Conservation (phyloP, 768 basidiomycete genomes). For the Pleurotus giganteus region DNA sequence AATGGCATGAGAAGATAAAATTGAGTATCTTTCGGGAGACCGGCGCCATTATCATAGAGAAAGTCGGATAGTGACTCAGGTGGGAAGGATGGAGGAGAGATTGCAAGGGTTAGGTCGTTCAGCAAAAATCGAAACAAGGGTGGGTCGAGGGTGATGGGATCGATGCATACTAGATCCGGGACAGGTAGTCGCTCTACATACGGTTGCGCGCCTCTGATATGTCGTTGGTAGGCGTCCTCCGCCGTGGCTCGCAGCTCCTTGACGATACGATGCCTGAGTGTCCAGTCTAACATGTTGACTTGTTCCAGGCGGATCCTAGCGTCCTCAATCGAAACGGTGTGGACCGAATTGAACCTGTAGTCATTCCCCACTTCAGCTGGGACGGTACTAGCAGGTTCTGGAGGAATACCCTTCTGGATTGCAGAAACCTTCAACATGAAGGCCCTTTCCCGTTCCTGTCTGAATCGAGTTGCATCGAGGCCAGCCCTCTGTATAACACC, state of each 20-base stretch:
- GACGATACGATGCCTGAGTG: slow-evolving; percentile 47
- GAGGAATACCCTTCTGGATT: slow-evolving; percentile 45
- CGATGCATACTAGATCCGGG: slow-evolving; percentile 43
- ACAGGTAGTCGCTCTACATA: slow-evolving; percentile 28
- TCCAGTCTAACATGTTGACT: slow-evolving; percentile 76
- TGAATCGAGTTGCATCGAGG: slow-evolving; percentile 62
- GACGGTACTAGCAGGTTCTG: slow-evolving; percentile 19
- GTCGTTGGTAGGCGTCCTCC: slow-evolving; percentile 45
- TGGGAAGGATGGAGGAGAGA: slow-evolving; percentile 62
- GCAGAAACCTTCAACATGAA: slow-evolving; percentile 78
- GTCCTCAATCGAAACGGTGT: slow-evolving; percentile 68
- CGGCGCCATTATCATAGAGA: slow-evolving; percentile 62
- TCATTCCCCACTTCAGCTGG: slow-evolving; percentile 36
- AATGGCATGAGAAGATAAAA: slow-evolving; percentile 84
- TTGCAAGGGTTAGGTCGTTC: slow-evolving; percentile 51
- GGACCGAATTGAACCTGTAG: slow-evolving; percentile 62
- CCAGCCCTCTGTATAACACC: slow-evolving; percentile 76
- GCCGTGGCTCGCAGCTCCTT: slow-evolving; percentile 45
- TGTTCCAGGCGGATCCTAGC: slow-evolving; percentile 67
- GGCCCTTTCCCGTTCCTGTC: slow-evolving; percentile 75
- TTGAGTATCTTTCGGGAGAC: slow-evolving; percentile 64
- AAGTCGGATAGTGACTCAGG: slow-evolving; percentile 55
- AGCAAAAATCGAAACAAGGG: slow-evolving; percentile 73
- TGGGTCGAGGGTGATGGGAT: slow-evolving; percentile 34
- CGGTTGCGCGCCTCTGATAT: slow-evolving; percentile 37